Conservation (phyloP, 768 basidiomycete genomes). For the Leccinum variicolor region DNA sequence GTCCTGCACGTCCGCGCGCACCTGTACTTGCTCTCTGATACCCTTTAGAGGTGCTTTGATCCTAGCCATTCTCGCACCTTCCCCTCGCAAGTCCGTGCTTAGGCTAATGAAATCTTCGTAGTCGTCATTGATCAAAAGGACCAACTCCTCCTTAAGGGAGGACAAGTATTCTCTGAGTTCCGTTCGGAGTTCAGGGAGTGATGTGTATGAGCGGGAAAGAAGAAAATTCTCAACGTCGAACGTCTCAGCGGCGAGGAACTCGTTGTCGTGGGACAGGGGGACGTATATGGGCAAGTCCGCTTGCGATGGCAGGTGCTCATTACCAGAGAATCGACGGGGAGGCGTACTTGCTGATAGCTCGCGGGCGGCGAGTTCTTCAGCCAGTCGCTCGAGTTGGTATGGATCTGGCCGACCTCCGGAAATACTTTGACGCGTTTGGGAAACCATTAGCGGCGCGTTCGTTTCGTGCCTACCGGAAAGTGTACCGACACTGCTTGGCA, state of each 20-base stretch:
- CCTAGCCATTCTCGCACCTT: constrained; percentile 66
- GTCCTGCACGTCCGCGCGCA: constrained; percentile 35
- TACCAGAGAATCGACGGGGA: constrained; percentile 5
- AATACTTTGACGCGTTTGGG: constrained; percentile 13
- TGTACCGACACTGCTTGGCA: constrained; percentile 18
- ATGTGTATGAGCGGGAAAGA: constrained; percentile 78
- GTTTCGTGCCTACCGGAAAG: neutral
- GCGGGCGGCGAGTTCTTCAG: constrained; percentile 63
- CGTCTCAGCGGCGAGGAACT: constrained; percentile 58
- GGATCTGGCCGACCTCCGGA: constrained; percentile 41
- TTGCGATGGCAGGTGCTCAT: constrained; percentile 9
- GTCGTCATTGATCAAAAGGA: constrained; percentile 94
- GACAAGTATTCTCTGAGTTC: constrained; percentile 87
- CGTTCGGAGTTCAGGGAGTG: constrained; percentile 80
- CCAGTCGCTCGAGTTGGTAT: constrained; percentile 66
- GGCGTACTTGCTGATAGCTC: constrained; percentile 37
- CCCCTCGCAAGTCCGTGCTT: constrained; percentile 87
- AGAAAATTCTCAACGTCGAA: constrained; percentile 90
- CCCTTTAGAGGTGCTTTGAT: constrained; percentile 65
- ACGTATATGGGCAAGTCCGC: constrained; percentile 59
- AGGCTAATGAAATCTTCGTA: constrained; percentile 97
- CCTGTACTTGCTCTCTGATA: constrained; percentile 65
- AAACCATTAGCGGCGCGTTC: constrained; percentile 11
- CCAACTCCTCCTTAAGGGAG: constrained; percentile 86
- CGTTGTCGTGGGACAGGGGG: constrained; percentile 79